Evolutionary conservation across 352 stramenopile species (phyloP).

Genomic region (Pythium volutum): DNA sequence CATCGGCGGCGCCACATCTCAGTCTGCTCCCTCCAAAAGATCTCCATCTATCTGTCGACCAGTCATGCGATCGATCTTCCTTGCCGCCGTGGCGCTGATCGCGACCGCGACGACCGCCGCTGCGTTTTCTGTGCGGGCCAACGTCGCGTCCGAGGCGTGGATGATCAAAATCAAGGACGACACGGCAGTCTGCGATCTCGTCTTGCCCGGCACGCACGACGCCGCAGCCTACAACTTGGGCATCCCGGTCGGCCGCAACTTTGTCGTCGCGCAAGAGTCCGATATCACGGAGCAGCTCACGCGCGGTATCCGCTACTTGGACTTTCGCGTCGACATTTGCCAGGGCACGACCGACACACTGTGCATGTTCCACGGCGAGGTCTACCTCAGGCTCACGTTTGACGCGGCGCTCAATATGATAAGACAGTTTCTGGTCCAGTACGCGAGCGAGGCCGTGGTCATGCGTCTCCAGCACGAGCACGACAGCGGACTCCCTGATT

Average conservation of each 20-base stretch:
- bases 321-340: conserved; percentile 12
- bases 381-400: conserved; percentile 11
- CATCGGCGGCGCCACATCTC: neutral
- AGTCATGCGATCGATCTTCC: neutral
- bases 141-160: conserved; percentile 16
- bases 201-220: conserved; percentile 16
- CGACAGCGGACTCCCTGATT: neutral
- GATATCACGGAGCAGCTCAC: conserved; percentile 12
- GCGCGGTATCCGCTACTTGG: conserved; percentile 16
- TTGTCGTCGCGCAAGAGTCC: conserved; percentile 10
- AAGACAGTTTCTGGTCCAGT: neutral
- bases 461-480: conserved; percentile 11
- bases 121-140: conserved; percentile 3
- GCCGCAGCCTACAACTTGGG: conserved; percentile 4
- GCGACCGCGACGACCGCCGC: neutral
- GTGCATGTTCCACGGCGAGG: conserved; percentile 17
- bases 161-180: conserved; percentile 4
- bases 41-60: neutral
- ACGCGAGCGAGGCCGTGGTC: conserved; percentile 5
- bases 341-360: conserved; percentile 13
- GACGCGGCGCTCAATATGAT: conserved; percentile 10
- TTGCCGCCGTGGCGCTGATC: neutral
- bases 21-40: neutral
- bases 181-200: conserved; percentile 6
- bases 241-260: neutral